These are phyloP conservation scores for Neofusicoccum kwambonambiense DNA, from an alignment of 2,329 filamentous ascomycete genomes.

Conservation along the genomic window DNA sequence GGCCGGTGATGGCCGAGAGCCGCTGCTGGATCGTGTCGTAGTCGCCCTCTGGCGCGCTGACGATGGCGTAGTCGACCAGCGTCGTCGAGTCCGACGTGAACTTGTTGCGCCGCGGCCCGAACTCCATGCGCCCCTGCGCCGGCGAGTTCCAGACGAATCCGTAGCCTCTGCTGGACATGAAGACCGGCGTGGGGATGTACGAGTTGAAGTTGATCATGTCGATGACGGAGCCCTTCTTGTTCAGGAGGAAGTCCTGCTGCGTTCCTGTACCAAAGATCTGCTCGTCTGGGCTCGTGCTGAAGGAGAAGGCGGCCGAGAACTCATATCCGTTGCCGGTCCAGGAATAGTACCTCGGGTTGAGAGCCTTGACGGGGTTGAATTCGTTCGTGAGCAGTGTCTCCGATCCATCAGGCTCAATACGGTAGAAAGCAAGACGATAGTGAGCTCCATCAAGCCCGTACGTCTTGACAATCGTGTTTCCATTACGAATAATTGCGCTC, in stretches of 20 bases:
- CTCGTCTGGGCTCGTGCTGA: slow-evolving; percentile 34
- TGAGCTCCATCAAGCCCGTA: slow-evolving; percentile 33
- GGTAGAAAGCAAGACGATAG: slow-evolving; percentile 37
- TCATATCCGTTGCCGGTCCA: slow-evolving; percentile 37
- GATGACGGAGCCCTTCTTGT: slow-evolving; percentile 32
- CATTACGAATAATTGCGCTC: slow-evolving; percentile 34
- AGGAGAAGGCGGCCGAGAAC: slow-evolving; percentile 38
- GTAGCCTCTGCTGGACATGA: slow-evolving; percentile 31
- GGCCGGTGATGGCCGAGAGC: slow-evolving; percentile 28
- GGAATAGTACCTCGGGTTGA: slow-evolving; percentile 37
- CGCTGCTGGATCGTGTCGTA: slow-evolving; percentile 30
- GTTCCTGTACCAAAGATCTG: slow-evolving; percentile 34
- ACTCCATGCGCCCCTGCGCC: slow-evolving; percentile 30
- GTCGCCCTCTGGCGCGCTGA: slow-evolving; percentile 29
- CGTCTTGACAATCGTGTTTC: slow-evolving; percentile 37
- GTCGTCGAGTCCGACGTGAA: slow-evolving; percentile 30
- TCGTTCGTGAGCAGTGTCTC: slow-evolving; percentile 40
- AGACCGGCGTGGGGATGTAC: slow-evolving; percentile 31
- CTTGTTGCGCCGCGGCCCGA: slow-evolving; percentile 28
- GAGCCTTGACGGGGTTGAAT: slow-evolving; percentile 32
- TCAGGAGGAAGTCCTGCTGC: slow-evolving; percentile 31
- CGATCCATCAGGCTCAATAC: slow-evolving; percentile 33
- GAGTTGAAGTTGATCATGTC: slow-evolving; percentile 35
- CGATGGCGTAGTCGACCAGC: slow-evolving; percentile 32
- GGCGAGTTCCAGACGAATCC: slow-evolving; percentile 34